phyloP scores from a whole-genome alignment of 441 rosid genomes.

The Populus hybrid region DNA sequence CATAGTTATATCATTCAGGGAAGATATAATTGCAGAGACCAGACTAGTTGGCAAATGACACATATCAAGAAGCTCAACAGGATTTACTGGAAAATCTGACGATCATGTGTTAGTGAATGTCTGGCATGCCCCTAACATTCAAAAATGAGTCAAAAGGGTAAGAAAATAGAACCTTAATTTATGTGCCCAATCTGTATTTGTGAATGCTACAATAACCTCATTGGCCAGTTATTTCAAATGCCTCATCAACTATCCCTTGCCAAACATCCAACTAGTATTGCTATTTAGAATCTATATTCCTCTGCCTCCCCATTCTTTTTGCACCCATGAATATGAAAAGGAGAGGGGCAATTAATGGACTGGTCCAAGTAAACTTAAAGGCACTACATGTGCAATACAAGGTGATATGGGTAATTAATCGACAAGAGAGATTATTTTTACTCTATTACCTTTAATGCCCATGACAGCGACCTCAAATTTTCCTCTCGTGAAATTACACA shows the following conservation, averaged over 20 bases:
- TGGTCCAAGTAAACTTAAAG: slow-evolving; percentile 10
- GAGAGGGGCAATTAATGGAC: background rate
- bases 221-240: background rate
- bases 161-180: background rate
- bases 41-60: background rate
- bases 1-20: background rate
- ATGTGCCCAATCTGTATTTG: background rate
- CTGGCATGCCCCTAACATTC: background rate
- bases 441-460: slow-evolving; percentile 89
- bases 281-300: slow-evolving; percentile 8
- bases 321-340: background rate
- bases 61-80: background rate
- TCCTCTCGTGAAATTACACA: slow-evolving; percentile 86
- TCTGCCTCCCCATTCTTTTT: background rate
- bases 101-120: background rate
- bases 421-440: slow-evolving; percentile 5
- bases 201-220: background rate
- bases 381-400: background rate
- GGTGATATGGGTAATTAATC: background rate
- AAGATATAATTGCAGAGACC: background rate
- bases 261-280: slow-evolving; percentile 10
- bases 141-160: background rate
- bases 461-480: slow-evolving; percentile 70
- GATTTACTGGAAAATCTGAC: background rate
- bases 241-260: slow-evolving; percentile 3